Base-by-base conservation (phyloP, 768 basidiomycete species). In the Melanogaster broomeanus region DNA sequence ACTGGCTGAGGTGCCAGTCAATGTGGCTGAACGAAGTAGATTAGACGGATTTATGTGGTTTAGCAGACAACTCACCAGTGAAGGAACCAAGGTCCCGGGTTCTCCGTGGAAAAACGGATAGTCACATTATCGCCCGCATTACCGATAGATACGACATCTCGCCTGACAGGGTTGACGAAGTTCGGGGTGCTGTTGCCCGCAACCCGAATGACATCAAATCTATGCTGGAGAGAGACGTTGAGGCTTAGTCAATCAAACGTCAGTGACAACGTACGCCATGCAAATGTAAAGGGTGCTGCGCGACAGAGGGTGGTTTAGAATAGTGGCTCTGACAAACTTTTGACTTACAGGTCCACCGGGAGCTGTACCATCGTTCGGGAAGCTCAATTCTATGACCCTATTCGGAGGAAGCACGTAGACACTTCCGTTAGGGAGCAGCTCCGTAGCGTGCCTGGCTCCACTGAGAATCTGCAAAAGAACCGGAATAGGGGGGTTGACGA, bases 81-180 rank as follows among this genome's bases (percentile, higher is more conserved):
- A 40, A 79, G 62, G 64, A 79, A 71, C 80, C 83, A 85, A 10
- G 80, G 79, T 11, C 86, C 87, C 1, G 86, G 74, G 63, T 88
- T 88, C 55, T 88, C 79, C 1, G 84, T 85, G 22, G 67, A 60
- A 65, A 84, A 87, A 45, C 84, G 77, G 45, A 88, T 72, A 5
- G 77, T 78, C 19, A 81, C 80, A 58, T 77, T 66, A 69, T 79
- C 66, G 3, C 46, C 56, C 61, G 77, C 41, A 3, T 12, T 41
- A 12, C 68, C 69, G 0, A 63, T 48, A 30, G 58, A 63, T 16
- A 71, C 65, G 8, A 67, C 66, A 21, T 75, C 74, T 13, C 74
- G 65, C 24, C 60, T 57, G 21, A 72, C 61, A 5, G 75, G 75
- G 42, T 74, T 72, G 7, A 57, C 59, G 31, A 67, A 76, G 59